phyloP scores from a whole-genome alignment of 768 basidiomycete species.

The Kwoniella shandongensis region DNA sequence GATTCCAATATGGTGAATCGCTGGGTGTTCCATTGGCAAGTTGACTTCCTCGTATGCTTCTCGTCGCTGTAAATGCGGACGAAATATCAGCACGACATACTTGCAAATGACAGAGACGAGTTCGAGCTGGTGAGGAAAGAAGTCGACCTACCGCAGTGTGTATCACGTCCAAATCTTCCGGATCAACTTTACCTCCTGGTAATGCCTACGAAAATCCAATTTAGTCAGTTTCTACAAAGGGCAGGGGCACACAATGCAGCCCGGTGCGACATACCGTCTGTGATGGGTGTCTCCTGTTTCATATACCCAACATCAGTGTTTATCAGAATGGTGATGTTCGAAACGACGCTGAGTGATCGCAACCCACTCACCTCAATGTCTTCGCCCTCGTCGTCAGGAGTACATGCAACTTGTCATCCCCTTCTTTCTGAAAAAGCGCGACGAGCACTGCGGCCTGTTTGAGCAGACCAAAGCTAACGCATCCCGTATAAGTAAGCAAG shows the following conservation, averaged over 20 bases:
- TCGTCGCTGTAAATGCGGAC: conserved; percentile 64
- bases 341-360: too few species aligned
- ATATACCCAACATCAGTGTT: neutral
- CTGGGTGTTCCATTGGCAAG: conserved; percentile 59
- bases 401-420: conserved; percentile 63
- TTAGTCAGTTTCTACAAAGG: too few species aligned
- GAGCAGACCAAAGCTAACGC: conserved; percentile 38
- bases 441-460: conserved; percentile 76
- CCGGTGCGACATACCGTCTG: conserved; percentile 44
- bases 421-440: conserved; percentile 70
- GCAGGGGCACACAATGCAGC: too few species aligned
- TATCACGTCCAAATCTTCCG: conserved; percentile 63
- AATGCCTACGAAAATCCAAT: conserved; percentile 60
- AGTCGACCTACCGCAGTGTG: conserved; percentile 70
- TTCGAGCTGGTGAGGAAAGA: neutral
- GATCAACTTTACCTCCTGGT: conserved; percentile 77
- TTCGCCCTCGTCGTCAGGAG: conserved; percentile 81
- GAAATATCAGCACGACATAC: too few species aligned
- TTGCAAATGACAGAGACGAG: neutral
- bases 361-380: conserved; percentile 42
- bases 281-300: conserved; percentile 35
- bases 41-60: conserved; percentile 85
- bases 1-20: conserved; percentile 63
- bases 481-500: neutral
- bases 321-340: neutral